Evolutionary conservation across 164 flowering plant species (phyloP).

Genomic region (Buxus sempervirens): DNA sequence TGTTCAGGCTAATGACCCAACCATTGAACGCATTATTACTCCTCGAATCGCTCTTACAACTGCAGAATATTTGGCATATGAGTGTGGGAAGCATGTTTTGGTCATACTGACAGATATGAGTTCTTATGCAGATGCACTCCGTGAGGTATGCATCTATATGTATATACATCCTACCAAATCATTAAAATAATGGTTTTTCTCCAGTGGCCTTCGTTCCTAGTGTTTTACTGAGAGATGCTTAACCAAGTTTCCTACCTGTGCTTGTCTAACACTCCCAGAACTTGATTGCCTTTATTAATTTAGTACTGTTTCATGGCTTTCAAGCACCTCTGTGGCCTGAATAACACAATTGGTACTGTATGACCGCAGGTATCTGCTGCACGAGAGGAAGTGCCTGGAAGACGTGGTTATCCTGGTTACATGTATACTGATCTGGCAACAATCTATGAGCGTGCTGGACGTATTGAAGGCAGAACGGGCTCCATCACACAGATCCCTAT

Average conservation of each 20-base stretch:
- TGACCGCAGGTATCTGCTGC: constrained; percentile 94
- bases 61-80: constrained; percentile 96
- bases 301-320: neutral
- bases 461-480: constrained; percentile 95
- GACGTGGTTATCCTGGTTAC: constrained; percentile 99
- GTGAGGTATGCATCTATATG: constrained; percentile 56
- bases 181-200: too few relatives aligned
- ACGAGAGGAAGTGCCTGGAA: constrained; percentile 98
- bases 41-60: constrained; percentile 98
- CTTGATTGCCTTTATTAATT: neutral
- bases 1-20: constrained; percentile 93
- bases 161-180: neutral
- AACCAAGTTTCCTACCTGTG: neutral
- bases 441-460: constrained; percentile 97
- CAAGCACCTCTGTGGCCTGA: neutral
- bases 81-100: constrained; percentile 97
- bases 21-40: constrained; percentile 95
- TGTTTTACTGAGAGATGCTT: neutral
- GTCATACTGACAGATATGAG: constrained; percentile 97
- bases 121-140: constrained; percentile 98
- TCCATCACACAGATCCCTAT: constrained; percentile 98
- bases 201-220: neutral
- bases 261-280: neutral
- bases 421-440: constrained; percentile 98
- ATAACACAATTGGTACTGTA: neutral